phyloP scores from a whole-genome alignment of 2,329 filamentous ascomycete species.

The Diaporthe sp. region DNA sequence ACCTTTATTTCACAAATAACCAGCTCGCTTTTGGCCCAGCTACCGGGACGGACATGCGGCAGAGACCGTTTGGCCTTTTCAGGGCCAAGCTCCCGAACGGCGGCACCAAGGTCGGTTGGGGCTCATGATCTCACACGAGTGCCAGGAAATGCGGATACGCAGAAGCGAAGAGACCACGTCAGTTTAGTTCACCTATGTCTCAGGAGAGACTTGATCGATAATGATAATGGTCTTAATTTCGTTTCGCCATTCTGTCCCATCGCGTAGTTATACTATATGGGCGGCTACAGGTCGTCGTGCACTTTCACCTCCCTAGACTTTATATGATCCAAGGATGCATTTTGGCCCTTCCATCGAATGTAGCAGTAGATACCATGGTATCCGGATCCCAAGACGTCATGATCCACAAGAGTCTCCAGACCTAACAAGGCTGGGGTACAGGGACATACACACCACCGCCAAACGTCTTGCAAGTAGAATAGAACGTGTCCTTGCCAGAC shows the following conservation, averaged over 20 bases:
- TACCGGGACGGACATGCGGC: conserved; percentile 42
- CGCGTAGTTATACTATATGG: background rate
- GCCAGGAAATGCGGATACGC: no score
- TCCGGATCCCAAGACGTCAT: rapidly evolving
- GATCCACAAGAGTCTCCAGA: no score
- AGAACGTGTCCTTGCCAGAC: background rate
- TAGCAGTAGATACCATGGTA: background rate
- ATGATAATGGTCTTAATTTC: background rate
- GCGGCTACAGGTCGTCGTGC: no score
- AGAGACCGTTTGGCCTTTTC: conserved; percentile 46
- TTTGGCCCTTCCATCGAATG: background rate
- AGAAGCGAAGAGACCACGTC: background rate
- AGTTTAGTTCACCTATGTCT: no score
- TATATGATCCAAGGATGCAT: background rate
- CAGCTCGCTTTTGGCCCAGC: conserved; percentile 53
- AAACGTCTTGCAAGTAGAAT: background rate
- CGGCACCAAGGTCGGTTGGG: conserved; percentile 43
- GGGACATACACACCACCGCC: background rate
- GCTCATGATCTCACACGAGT: background rate
- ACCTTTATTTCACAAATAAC: conserved; percentile 67
- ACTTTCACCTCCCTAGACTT: background rate
- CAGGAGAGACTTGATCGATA: no score
- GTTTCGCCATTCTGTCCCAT: no score
- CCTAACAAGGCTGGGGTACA: background rate
- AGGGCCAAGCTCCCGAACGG: conserved; percentile 45